Evolutionary conservation across 2,329 filamentous ascomycete species (phyloP), one percentile per base, ranked within the genome.

Genomic region (Sporothrix variecibatus): DNA sequence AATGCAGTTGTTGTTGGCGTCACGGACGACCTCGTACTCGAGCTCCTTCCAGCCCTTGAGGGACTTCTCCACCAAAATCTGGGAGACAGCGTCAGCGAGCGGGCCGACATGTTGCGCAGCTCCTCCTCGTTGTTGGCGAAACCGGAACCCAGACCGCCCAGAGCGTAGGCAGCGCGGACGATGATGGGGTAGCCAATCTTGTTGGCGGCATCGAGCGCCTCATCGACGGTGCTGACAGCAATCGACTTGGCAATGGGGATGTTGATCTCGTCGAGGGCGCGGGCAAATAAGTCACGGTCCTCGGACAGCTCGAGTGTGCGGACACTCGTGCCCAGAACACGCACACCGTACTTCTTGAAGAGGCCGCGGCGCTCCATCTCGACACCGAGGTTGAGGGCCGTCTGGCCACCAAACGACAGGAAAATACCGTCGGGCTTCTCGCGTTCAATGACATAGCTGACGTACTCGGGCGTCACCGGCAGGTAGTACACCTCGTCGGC

Each of bases 401-500:
- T 99, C 87, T 99, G 96, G 71, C 96, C 96, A 85, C 96, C 96
- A 80, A 98, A 99, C 71, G 94, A 96, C 79, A 98, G 89, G 86
- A 98, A 96, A 83, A 99, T 97, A 80, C 95, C 96, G 86, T 99
- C 96, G 58, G 96, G 96, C 82, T 91, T 90, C 85, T 98, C 96
- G 81, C 93, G 92, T 87, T 98, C 94, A 82, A 99, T 98, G 76
- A 99, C 95, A 84, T 98, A 95, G 80, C 93, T 93, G 81, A 98
- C 95, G 85, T 98, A 99, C 88, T 98, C 95, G 77, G 95, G 93
- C 23, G 96, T 99, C 80, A 99, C 95, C 73, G 96, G 96, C 60
- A 98, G 87, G 87, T 98, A 99, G 86, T 98, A 99, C 72, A 98
- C 96, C 87, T 98, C 98, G 83, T 99, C 96, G n/a, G 96, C 96